Base-by-base conservation (phyloP, 179 eudicot genomes). In the Beta corolliflora region DNA sequence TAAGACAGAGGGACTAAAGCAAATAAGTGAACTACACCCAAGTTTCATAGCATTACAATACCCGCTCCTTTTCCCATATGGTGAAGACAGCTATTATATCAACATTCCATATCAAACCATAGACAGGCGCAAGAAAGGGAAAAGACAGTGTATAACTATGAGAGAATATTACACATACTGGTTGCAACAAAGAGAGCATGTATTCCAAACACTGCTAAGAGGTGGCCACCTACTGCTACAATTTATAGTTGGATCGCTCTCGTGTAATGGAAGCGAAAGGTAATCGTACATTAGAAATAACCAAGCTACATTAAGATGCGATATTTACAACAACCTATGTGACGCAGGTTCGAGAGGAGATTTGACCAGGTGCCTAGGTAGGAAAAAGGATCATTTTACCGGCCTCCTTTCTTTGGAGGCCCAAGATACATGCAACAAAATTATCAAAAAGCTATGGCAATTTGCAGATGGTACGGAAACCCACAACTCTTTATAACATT, bases 391-490 rank as follows among this genome's bases (percentile, higher is more conserved):
- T 64, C 9, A 9, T 83, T 0, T 15, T 83, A 7, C 71, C 77
- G 1, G 60, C 85, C 19, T 66, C 71, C 15, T 78, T 67, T 48
- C 56, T n/a, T n/a, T 1, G 75, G 79, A 18, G 72, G 85, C 9
- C 73, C 71, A 5, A 55, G 82, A 16, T 79, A 83, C 45, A 83
- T 78, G 85, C 10, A 73, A 0, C 79, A 83, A 67, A 73, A 79
- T 18, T 78, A 78, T 12, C 81, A 82, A 10, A 76, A 83, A 7
- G 82, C 76, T n/a, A n/a, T n/a, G n/a, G n/a, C n/a, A n/a, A n/a
- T n/a, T n/a, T n/a, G n/a, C n/a, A n/a, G n/a, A n/a, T n/a, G n/a
- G n/a, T n/a, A n/a, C n/a, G n/a, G n/a, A n/a, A n/a, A n/a, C n/a
- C n/a, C n/a, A n/a, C n/a, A n/a, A n/a, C n/a, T n/a, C n/a, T n/a